A percentile compares a stretch with the other conserved stretches of the same genome.
phyloP scores from a whole-genome alignment of 129 eudicot species.

The Dittrichia graveolens region DNA sequence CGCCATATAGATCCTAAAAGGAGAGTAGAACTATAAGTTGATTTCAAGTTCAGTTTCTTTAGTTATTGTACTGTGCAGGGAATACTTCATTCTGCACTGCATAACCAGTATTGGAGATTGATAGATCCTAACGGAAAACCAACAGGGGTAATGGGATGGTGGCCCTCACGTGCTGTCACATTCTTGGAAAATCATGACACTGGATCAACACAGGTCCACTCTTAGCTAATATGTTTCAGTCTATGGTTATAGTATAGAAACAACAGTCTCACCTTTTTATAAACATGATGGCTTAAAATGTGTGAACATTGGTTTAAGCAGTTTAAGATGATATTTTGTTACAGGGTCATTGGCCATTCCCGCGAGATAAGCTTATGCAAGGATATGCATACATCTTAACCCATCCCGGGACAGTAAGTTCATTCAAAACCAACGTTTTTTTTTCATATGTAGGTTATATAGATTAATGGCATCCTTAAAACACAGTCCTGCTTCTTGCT shows the following conservation, averaged over 20 bases:
- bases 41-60: too few species aligned
- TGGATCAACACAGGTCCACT: slow-evolving; percentile 71
- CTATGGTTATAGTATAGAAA: background rate
- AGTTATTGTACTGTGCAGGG: slow-evolving; percentile 41
- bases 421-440: background rate
- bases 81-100: slow-evolving; percentile 67
- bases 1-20: background rate
- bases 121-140: slow-evolving; percentile 72
- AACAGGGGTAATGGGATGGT: slow-evolving; percentile 78
- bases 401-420: slow-evolving; percentile 66
- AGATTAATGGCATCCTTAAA: too few species aligned
- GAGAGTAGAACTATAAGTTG: background rate
- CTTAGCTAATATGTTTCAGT: slow-evolving; percentile 9
- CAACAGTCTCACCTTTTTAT: background rate
- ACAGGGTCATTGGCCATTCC: slow-evolving; percentile 82
- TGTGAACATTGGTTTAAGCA: slow-evolving; percentile 5
- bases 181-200: slow-evolving; percentile 79
- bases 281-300: background rate
- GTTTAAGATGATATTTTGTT: slow-evolving; percentile 13
- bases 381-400: slow-evolving; percentile 78
- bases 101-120: slow-evolving; percentile 67
- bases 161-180: slow-evolving; percentile 80
- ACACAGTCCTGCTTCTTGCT: too few species aligned
- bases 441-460: too few species aligned
- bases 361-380: slow-evolving; percentile 64